Conservation (phyloP, 768 basidiomycete species). For the Russula olivacea region DNA sequence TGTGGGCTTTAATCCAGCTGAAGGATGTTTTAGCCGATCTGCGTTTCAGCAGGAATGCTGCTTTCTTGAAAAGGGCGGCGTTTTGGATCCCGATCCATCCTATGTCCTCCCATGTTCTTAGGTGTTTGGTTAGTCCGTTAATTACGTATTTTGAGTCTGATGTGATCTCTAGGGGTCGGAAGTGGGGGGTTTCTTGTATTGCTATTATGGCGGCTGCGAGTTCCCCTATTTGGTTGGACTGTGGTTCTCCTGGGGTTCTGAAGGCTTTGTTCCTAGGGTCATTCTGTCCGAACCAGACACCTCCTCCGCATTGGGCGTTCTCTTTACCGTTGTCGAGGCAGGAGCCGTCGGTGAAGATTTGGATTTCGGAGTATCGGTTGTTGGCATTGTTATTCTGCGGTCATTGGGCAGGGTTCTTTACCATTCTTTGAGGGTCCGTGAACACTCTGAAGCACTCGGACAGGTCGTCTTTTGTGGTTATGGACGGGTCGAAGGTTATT, state of each 20-base stretch:
- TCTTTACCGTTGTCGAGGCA: background rate
- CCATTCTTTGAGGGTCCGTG: background rate
- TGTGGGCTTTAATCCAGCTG: background rate
- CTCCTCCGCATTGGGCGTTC: background rate
- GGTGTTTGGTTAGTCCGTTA: background rate
- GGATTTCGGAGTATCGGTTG: background rate
- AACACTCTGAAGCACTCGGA: background rate
- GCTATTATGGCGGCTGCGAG: background rate
- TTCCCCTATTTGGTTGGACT: background rate
- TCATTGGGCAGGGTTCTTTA: background rate
- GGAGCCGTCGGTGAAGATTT: background rate
- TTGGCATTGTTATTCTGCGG: rapidly evolving
- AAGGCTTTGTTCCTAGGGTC: background rate
- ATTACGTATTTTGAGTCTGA: background rate
- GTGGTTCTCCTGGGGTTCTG: background rate
- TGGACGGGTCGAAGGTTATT: background rate
- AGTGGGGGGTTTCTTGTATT: background rate
- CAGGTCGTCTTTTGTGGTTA: background rate
- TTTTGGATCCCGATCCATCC: background rate
- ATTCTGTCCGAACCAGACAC: background rate
- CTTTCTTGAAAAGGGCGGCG: background rate
- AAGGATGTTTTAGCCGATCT: background rate
- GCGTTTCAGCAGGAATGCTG: background rate
- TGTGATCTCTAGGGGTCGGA: background rate
- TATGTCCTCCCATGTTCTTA: background rate